These are phyloP conservation scores for Macrotyloma uniflorum DNA, from an alignment of 306 rosid genomes.

Conservation along the genomic window DNA sequence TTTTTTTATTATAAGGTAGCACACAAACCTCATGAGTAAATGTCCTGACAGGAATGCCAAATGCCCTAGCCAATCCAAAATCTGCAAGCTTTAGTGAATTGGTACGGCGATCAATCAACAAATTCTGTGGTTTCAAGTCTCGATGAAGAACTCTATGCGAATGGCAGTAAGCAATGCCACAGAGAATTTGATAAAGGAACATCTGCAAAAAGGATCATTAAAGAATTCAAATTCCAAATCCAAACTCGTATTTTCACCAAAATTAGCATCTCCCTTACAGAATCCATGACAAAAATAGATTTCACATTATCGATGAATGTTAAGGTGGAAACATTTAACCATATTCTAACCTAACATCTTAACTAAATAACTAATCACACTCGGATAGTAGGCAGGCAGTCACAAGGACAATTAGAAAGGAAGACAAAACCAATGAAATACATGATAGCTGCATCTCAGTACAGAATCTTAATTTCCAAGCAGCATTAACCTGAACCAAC, in stretches of 20 bases:
- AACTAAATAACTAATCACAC: neutral
- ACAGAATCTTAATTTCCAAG: slow-evolving; percentile 23
- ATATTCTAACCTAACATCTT: neutral
- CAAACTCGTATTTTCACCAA: slow-evolving; percentile 28
- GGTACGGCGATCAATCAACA: slow-evolving; percentile 91
- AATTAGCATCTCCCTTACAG: slow-evolving; percentile 12
- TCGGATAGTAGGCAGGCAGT: slow-evolving; percentile 11
- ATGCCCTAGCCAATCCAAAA: slow-evolving; percentile 98
- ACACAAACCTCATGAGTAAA: slow-evolving; percentile 89
- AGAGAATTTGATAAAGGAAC: slow-evolving; percentile 97
- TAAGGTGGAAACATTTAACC: slow-evolving; percentile 2
- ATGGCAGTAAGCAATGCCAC: slow-evolving; percentile 99
- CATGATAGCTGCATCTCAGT: slow-evolving; percentile 35
- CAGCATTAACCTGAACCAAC: neutral
- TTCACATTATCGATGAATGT: neutral
- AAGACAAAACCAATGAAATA: slow-evolving; percentile 1
- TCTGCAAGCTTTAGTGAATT: slow-evolving; percentile 98
- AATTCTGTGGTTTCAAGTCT: slow-evolving; percentile 96
- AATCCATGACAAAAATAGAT: slow-evolving; percentile 26
- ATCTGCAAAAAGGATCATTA: slow-evolving; percentile 65
- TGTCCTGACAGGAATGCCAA: slow-evolving; percentile 98
- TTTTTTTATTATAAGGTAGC: slow-evolving; percentile 16
- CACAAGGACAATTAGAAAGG: neutral
- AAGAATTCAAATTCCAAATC: slow-evolving; percentile 42
- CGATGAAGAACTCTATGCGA: slow-evolving; percentile 99